Evolutionary conservation across 1,139 yeast genomes (phyloP).

Genomic region (Scheffersomyces titani): DNA sequence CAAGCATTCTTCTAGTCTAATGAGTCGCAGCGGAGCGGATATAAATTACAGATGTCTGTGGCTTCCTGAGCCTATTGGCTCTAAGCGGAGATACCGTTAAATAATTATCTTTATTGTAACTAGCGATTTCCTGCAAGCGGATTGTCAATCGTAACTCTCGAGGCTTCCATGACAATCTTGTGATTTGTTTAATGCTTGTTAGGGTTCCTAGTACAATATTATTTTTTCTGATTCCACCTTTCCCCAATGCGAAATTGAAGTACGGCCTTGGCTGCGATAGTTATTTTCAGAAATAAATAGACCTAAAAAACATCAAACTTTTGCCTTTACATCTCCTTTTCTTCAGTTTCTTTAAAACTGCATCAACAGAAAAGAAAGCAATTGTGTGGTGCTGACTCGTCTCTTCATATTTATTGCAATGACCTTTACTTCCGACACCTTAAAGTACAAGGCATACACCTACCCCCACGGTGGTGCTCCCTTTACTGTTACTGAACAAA

Average conservation of each 20-base stretch:
- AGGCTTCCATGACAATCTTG: neutral
- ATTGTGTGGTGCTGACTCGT: neutral
- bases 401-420: conserved; percentile 5
- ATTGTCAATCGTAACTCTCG: neutral
- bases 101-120: too few species aligned
- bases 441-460: conserved; percentile 20
- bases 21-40: neutral
- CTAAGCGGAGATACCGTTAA: too few species aligned
- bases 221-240: neutral
- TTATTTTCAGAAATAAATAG: neutral
- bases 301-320: neutral
- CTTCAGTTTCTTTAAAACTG: neutral
- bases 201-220: too few species aligned
- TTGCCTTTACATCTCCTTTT: neutral
- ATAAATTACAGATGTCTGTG: neutral
- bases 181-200: neutral
- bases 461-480: conserved; percentile 14
- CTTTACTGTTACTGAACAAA: conserved; percentile 11
- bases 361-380: neutral
- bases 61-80: neutral
- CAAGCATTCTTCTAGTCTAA: neutral
- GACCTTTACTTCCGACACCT: conserved; percentile 14
- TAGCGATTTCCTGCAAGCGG: too few species aligned
- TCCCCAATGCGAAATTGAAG: neutral
- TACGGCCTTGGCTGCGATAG: neutral